A percentile compares a stretch with the other conserved stretches of the same genome.
Conservation (phyloP, 495 filamentous ascomycete species). For the Talaromyces nanjingensis region DNA sequence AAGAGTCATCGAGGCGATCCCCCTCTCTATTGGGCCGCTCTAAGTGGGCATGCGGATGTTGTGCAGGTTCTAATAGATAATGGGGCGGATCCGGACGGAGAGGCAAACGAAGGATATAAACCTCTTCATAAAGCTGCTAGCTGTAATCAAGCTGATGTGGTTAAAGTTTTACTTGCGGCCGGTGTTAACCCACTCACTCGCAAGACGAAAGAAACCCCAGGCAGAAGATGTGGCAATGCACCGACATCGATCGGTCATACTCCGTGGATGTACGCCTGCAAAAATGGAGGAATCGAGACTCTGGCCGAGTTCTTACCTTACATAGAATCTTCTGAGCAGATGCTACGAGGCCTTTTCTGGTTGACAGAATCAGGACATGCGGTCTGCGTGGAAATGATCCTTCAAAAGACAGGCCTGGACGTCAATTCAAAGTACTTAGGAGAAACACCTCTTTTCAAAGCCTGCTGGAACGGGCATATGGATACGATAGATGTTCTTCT, state of each 20-base stretch:
- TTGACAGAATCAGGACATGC: slow-evolving; percentile 10
- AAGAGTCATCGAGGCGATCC: slow-evolving; percentile 10
- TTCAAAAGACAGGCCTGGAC: slow-evolving; percentile 11
- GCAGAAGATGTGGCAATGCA: slow-evolving; percentile 15
- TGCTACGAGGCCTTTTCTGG: slow-evolving; percentile 13
- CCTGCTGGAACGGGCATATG: slow-evolving; percentile 10
- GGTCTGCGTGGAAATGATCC: slow-evolving; percentile 11
- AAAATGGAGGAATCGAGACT: slow-evolving; percentile 10
- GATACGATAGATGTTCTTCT: slow-evolving; percentile 14
- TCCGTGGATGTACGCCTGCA: slow-evolving; percentile 18
- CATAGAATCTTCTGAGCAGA: slow-evolving; percentile 2
- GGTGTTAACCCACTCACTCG: slow-evolving; percentile 22
- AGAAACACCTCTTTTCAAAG: slow-evolving; percentile 13
- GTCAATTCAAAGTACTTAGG: slow-evolving; percentile 12
- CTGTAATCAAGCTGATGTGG: slow-evolving; percentile 15
- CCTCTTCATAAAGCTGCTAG: slow-evolving; percentile 24
- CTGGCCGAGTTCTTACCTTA: slow-evolving; percentile 15
- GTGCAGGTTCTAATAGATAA: slow-evolving; percentile 16
- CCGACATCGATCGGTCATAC: slow-evolving; percentile 11
- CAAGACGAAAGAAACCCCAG: slow-evolving; percentile 19
- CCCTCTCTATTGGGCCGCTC: slow-evolving; percentile 23
- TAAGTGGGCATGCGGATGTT: slow-evolving; percentile 17
- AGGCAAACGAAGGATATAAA: slow-evolving; percentile 15
- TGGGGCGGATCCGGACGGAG: slow-evolving; percentile 18
- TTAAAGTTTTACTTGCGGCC: slow-evolving; percentile 18